Conservation (phyloP, 176 grass and related monocot species). For the Typha latifolia region DNA sequence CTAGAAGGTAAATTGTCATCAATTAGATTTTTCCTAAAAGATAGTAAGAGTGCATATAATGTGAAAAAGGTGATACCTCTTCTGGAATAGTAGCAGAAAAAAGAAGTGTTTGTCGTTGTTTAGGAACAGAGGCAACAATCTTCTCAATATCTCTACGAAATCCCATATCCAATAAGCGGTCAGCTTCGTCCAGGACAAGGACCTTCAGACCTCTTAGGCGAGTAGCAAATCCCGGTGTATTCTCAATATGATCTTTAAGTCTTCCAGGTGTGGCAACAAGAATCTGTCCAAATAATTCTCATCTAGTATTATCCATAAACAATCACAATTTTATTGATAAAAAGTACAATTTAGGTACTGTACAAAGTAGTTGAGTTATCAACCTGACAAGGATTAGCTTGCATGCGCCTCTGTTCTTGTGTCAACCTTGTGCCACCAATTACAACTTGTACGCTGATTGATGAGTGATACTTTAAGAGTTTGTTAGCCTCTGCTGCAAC, state of each 20-base stretch:
- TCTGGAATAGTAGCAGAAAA: slow-evolving; percentile 93
- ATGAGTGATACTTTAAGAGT: slow-evolving; percentile 79
- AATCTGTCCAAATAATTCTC: slow-evolving; percentile 36
- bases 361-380: slow-evolving; percentile 12
- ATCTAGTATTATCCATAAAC: neutral
- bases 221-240: slow-evolving; percentile 67
- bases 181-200: slow-evolving; percentile 94
- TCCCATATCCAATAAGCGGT: slow-evolving; percentile 92
- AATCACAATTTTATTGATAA: neutral
- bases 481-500: slow-evolving; percentile 78
- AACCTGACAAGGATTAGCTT: slow-evolving; percentile 77
- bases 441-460: slow-evolving; percentile 71
- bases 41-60: slow-evolving; percentile 6
- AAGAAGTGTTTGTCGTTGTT: slow-evolving; percentile 77
- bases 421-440: slow-evolving; percentile 76
- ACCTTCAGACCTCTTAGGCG: slow-evolving; percentile 80
- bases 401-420: slow-evolving; percentile 71
- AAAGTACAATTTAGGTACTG: slow-evolving; percentile 1
- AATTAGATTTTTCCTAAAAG: slow-evolving; percentile 21
- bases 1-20: slow-evolving; percentile 23
- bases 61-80: slow-evolving; percentile 49
- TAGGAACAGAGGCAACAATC: slow-evolving; percentile 72
- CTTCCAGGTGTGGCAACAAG: slow-evolving; percentile 92
- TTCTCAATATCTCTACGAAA: slow-evolving; percentile 93
- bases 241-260: slow-evolving; percentile 91